Evolutionary conservation across 139 green algal species (phyloP), one percentile per base, ranked within the genome.

Genomic region (Dunaliella primolecta): DNA sequence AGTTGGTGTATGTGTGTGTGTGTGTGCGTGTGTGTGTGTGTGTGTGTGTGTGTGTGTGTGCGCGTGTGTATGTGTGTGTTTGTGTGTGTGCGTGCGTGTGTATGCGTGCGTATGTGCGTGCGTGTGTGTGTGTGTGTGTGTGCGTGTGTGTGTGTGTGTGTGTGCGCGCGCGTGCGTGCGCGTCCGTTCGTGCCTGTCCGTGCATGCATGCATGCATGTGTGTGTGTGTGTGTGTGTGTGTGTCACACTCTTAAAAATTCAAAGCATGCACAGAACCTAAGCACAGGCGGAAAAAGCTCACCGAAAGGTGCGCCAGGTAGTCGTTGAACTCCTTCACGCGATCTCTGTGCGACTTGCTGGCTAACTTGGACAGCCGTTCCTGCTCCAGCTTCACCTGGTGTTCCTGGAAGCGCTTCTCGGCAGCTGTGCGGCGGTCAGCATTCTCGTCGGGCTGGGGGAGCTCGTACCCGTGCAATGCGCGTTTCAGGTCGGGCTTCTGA

Each of bases 321-420:
- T 94, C 92, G 87, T 98, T 98, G 85, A 95, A 97, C 1, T 97
- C 93, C 82, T 94, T 94, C 36, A 98, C 90, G 15, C 91, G 89
- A 32, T 98, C 94, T 37, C 89, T 86, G 79, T 98, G 95, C 1
- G 90, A 94, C 89, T 98, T 98, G 21, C 70, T 11, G 0, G 94
- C 95, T 29, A 89, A 64, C 87, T 96, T 96, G 27, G 84, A 84
- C 2, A 94, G 78, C 64, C 89, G 86, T 75, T 95, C 89, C 75
- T 91, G 88, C 85, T 98, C 94, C 30, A 94, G 91, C 87, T 95
- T 92, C 1, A 87, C 81, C 72, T 87, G 85, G 11, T 83, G 70
- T 2, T 29, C 46, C 1, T 86, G 82, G 36, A 87, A 89, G 1
- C 80, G 55, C 86, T 93, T 93, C 89, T 98, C 93, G 3, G 96